These are phyloP conservation scores for Crithidia fasciculata DNA, from an alignment of 208 protist species.

Conservation along the genomic window DNA sequence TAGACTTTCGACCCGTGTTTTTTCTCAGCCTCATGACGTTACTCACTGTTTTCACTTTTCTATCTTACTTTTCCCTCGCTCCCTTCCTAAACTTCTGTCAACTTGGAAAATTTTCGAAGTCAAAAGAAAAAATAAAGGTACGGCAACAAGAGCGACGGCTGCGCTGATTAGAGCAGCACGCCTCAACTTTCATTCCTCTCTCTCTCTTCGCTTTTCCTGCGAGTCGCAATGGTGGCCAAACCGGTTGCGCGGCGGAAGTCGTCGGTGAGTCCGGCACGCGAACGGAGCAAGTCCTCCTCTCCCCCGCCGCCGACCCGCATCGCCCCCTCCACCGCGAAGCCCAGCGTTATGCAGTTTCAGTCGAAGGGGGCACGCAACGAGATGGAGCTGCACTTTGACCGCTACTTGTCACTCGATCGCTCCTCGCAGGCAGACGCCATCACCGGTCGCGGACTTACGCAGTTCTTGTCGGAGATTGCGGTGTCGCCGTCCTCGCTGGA, in stretches of 20 bases:
- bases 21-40: no score
- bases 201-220: constrained; percentile 7
- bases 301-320: neutral
- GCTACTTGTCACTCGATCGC: constrained; percentile 44
- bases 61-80: no score
- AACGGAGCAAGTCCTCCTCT: constrained; percentile 9
- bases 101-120: no score
- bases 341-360: constrained; percentile 12
- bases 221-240: constrained; percentile 4
- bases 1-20: no score
- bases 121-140: no score
- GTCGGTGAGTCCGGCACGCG: constrained; percentile 7
- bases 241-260: neutral
- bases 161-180: no score
- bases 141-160: no score
- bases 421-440: constrained; percentile 52
- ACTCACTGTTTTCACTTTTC: no score
- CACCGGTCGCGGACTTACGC: constrained; percentile 58
- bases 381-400: constrained; percentile 72
- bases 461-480: constrained; percentile 59
- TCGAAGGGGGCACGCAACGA: constrained; percentile 44
- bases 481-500: constrained; percentile 56
- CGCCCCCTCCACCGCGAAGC: neutral
- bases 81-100: no score
- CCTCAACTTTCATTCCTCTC: neutral